A percentile compares a stretch with the other conserved stretches of the same genome.
These are phyloP conservation scores for Debaryomyces psychrophilus DNA, from an alignment of 1,139 yeast species.

Conservation along the genomic window DNA sequence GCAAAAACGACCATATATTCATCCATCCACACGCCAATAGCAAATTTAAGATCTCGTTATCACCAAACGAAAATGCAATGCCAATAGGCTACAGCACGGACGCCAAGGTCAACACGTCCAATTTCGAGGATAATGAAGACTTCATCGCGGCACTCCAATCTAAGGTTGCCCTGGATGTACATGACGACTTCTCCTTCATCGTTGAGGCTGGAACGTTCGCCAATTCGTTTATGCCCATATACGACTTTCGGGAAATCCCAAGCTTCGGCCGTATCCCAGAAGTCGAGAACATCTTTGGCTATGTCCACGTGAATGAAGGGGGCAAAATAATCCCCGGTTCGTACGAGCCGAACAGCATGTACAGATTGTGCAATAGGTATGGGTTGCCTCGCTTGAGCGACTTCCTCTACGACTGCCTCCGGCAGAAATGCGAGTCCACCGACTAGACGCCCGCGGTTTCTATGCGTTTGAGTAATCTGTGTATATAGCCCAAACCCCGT, in stretches of 20 bases:
- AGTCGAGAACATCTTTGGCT: conserved; percentile 73
- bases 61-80: conserved; percentile 30
- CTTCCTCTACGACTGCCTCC: conserved; percentile 47
- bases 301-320: conserved; percentile 59
- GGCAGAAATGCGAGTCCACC: conserved; percentile 15
- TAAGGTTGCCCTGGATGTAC: conserved; percentile 28
- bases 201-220: conserved; percentile 66
- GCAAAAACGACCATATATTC: conserved; percentile 30
- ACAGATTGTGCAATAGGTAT: conserved; percentile 55
- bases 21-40: conserved; percentile 22
- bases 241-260: conserved; percentile 71
- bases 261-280: conserved; percentile 71
- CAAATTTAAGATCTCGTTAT: conserved; percentile 21
- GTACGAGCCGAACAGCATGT: conserved; percentile 64
- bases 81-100: conserved; percentile 29
- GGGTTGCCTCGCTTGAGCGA: conserved; percentile 67
- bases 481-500: background rate
- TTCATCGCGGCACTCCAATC: conserved; percentile 35
- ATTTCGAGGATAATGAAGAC: conserved; percentile 29
- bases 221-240: conserved; percentile 68
- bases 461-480: too few relatives aligned
- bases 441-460: background rate
- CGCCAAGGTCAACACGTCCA: conserved; percentile 24
- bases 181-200: conserved; percentile 58
- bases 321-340: conserved; percentile 57